Percentiles rank a stretch among this genome's conserved stretches.
Conservation (phyloP, 2,329 filamentous ascomycete genomes). For the Penicillium oxalicum region DNA sequence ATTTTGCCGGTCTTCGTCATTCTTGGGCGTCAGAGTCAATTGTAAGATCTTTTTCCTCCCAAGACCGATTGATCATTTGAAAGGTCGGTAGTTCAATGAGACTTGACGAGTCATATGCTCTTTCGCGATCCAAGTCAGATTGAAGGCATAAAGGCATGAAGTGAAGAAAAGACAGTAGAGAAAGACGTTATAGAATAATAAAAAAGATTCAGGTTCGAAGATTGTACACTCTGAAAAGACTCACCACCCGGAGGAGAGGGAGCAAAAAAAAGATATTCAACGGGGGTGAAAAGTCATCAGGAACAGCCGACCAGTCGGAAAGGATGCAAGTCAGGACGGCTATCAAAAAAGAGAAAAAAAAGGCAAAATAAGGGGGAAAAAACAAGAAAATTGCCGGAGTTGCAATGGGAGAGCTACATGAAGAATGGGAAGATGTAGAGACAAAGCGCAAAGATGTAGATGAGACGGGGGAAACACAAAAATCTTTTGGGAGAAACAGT, state of each 20-base stretch:
- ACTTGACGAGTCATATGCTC: no score
- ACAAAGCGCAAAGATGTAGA: conserved; percentile 3
- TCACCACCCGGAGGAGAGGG: conserved; percentile 17
- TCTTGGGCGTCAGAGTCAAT: no score
- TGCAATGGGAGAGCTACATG: conserved; percentile 9
- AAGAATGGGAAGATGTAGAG: conserved; percentile 2
- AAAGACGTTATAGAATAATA: conserved; percentile 18
- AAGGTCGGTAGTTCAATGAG: no score
- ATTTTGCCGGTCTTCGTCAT: no score
- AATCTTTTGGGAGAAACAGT: conserved; percentile 26
- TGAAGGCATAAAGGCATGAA: background rate
- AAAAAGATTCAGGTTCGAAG: conserved; percentile 16
- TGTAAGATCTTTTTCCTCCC: no score
- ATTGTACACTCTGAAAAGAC: conserved; percentile 29
- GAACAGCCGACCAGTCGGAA: conserved; percentile 22
- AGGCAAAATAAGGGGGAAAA: no score
- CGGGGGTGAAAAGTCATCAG: conserved; percentile 6
- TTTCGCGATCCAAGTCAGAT: background rate
- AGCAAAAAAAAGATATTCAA: conserved; percentile 8
- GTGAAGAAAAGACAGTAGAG: conserved; percentile 1
- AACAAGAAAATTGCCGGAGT: conserved; percentile 2
- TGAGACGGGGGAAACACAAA: conserved; percentile 14
- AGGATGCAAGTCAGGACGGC: conserved; percentile 19
- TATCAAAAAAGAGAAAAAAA: background rate
- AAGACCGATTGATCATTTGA: no score